These are phyloP conservation scores for Saccharata proteae DNA, from an alignment of 2,329 filamentous ascomycete species.

Conservation along the genomic window DNA sequence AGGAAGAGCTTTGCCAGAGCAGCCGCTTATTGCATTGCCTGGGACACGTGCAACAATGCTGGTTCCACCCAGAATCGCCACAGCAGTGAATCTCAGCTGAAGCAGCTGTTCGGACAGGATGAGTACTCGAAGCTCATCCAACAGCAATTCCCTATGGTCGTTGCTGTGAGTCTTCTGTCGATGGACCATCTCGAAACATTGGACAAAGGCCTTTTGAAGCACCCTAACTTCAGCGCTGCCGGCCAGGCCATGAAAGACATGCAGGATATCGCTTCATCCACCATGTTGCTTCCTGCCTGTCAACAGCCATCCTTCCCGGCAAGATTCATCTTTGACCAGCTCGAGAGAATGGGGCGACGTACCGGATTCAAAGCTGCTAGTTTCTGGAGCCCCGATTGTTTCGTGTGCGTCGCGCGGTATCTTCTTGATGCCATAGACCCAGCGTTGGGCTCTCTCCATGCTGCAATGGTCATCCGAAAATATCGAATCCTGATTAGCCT, in stretches of 20 bases:
- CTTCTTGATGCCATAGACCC: constrained; percentile 72
- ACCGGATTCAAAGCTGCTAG: constrained; percentile 51
- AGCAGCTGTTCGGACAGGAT: constrained; percentile 56
- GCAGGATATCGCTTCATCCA: constrained; percentile 53
- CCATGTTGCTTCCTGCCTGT: constrained; percentile 54
- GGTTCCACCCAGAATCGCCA: constrained; percentile 11
- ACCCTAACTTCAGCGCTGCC: constrained; percentile 46
- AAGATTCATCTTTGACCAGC: constrained; percentile 61
- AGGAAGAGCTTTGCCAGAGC: constrained; percentile 61
- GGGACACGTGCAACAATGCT: constrained; percentile 47
- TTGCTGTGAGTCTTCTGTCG: constrained; percentile 63
- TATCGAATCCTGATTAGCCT: constrained; percentile 70
- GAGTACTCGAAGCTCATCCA: constrained; percentile 52
- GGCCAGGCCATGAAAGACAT: constrained; percentile 57
- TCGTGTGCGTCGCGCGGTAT: constrained; percentile 61
- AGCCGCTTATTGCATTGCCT: constrained; percentile 72
- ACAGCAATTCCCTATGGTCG: constrained; percentile 61
- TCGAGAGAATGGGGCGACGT: constrained; percentile 65
- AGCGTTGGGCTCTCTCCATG: constrained; percentile 74
- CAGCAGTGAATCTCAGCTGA: constrained; percentile 33
- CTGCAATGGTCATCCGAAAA: constrained; percentile 76
- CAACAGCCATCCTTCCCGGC: constrained; percentile 82
- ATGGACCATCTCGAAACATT: constrained; percentile 67
- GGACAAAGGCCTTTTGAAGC: constrained; percentile 53
- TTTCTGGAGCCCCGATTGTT: constrained; percentile 66